Base-by-base conservation (phyloP, 169 alveolate species). In the Pseudocohnilembus persalinus region DNA sequence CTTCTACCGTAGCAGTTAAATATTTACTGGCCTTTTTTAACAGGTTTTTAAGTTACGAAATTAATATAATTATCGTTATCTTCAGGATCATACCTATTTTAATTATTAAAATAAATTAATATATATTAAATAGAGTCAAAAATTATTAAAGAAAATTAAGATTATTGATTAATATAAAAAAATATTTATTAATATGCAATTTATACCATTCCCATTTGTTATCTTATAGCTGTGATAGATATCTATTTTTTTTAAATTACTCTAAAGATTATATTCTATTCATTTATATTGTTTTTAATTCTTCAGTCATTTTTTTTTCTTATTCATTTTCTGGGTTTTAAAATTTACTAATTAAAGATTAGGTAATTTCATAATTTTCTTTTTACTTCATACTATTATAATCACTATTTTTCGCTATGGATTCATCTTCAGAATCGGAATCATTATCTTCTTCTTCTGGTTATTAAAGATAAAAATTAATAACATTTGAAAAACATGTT, bases 1-100 rank as follows among this genome's bases (percentile, higher is more conserved):
- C 84, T 79, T 11, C 84, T 68, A 11, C 84, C 84, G 29, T 79
- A 79, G 11, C 84, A 79, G 76, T 79, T 68, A 29, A 49, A 79
- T 34, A 79, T 79, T 79, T 79, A 64, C 32, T 64, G 31, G 27
- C 49, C 49, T 49, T 79, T 79, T 11, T 34, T 31, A 4, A 32
- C 0, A 30, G 63, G 31, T 49, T 72, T 34, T 20, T 68, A 35
- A 28, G 74, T 63, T 0, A 35, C n/a, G 15, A 79, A 68, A 16
- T 74, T 79, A 28, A 79, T 34, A 31, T 79, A 79, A 63, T 64
- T 79, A 26, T 79, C 76, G 30, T 79, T 31, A 29, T 79, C 84
- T 64, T 79, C 31, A 0, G 28, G 25, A 64, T 79, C 76, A 64
- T 77, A 77, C 82, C 82, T 77, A 1, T 4, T 11, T 49, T 11